Base-by-base conservation (phyloP, 495 filamentous ascomycete genomes). In the Hypoxylon fragiforme region DNA sequence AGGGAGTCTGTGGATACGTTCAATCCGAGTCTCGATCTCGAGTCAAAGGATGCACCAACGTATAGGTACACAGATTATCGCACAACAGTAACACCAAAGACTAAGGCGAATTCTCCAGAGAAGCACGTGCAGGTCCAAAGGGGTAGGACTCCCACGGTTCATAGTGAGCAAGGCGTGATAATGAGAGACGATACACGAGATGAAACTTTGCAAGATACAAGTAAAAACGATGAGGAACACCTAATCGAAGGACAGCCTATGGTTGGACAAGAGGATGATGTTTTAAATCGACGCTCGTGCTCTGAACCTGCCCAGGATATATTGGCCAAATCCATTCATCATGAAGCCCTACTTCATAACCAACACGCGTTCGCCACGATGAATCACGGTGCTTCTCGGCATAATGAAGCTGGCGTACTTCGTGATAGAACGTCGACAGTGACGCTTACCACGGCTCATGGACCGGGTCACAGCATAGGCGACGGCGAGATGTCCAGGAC, bases 1-100 rank as follows among this genome's bases (percentile, higher is more conserved):
- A 55, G 65, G 36, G 65, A 68, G 3, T 65, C 65, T 5, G 58
- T 68, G 40, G 65, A 68, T 22, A 68, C 65, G 7, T 65, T 65
- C 50, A 65, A 62, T 24, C 59, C 62, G 3, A 65, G 37, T 21
- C 65, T 65, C 8, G 65, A 67, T 32, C 35, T 60, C 1, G 65
- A 65, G 38, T 62, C 51, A 3, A 62, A 47, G 32, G 57, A 63
- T 11, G 48, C 44, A 11, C 57, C 45, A 4, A 36, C 58, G 12
- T 67, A 67, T 26, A 60, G 54, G 3, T 67, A 62, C 30, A 50
- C 55, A 9, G 41, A 57, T 9, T 67, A 62, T 48, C 65, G 50
- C 8, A 41, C 55, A 13, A 60, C 49, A 13, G 40, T 55, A 11
- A 53, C 58, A 7, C 45, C 58, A 7, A 68, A 65, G 43, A 58